phyloP scores from a whole-genome alignment of 2,329 filamentous ascomycete genomes.

The Neopestalotiopsis sp. region DNA sequence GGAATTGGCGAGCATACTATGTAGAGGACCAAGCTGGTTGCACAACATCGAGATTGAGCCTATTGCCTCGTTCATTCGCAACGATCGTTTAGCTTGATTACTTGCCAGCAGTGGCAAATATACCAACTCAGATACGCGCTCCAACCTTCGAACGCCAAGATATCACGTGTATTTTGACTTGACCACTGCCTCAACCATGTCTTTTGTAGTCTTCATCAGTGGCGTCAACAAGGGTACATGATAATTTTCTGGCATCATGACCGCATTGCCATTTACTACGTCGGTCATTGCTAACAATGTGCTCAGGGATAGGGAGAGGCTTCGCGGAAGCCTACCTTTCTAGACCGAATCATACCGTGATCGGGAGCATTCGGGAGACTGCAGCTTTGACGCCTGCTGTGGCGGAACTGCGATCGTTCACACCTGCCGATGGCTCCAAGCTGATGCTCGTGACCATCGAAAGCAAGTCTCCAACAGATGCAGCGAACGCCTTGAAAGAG shows the following conservation, averaged over 20 bases:
- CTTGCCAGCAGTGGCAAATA: not conserved
- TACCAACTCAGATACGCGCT: not conserved
- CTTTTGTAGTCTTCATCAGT: constrained; percentile 4
- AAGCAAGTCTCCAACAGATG: constrained; percentile 32
- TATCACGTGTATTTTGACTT: not conserved
- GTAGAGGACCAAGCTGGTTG: too few species aligned
- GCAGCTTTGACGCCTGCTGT: constrained; percentile 28
- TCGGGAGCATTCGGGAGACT: constrained; percentile 43
- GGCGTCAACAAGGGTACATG: constrained; percentile 1
- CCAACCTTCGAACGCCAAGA: not conserved
- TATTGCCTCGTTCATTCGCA: too few species aligned
- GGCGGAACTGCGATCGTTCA: constrained; percentile 31
- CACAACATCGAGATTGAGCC: too few species aligned
- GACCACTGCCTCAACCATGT: not conserved
- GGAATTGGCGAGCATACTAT: too few species aligned
- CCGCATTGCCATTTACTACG: not conserved
- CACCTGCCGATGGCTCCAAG: constrained; percentile 32
- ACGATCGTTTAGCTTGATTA: not conserved
- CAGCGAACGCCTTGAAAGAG: constrained; percentile 33
- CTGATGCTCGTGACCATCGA: constrained; percentile 41
- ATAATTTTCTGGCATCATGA: not conserved
- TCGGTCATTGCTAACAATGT: not conserved
- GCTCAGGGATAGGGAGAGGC: constrained; percentile 40
- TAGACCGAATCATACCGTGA: constrained; percentile 42
- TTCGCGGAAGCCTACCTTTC: constrained; percentile 38